These are phyloP conservation scores for Tuber umbilicatum DNA, from an alignment of 495 filamentous ascomycete species.

Conservation along the genomic window DNA sequence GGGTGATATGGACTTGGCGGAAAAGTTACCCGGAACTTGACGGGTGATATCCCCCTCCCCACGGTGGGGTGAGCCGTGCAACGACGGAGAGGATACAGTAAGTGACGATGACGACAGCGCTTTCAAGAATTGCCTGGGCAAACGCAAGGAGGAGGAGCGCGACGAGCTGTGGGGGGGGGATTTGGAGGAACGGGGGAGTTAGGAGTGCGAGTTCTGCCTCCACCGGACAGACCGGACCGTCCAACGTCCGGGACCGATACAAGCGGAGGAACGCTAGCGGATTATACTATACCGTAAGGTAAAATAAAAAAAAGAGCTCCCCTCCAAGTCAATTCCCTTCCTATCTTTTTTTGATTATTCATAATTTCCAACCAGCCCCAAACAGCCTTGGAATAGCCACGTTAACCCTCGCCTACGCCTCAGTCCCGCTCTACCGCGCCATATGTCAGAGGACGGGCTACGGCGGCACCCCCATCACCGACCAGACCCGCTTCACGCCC, in stretches of 20 bases:
- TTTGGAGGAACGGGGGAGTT: background rate
- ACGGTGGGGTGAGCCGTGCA: background rate
- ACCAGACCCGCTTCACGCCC: slow-evolving; percentile 59
- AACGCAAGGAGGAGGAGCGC: background rate
- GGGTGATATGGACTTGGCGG: background rate
- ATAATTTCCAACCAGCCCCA: slow-evolving; percentile 22
- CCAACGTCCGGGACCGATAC: slow-evolving; percentile 51
- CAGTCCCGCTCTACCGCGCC: slow-evolving; percentile 83
- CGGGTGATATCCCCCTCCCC: background rate
- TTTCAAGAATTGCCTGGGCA: background rate
- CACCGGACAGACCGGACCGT: background rate
- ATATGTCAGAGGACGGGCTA: slow-evolving; percentile 96
- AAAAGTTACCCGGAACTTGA: background rate
- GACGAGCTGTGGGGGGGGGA: background rate
- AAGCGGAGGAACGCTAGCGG: slow-evolving; percentile 55
- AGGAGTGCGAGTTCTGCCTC: background rate
- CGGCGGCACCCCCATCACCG: slow-evolving; percentile 85
- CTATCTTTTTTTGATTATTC: background rate
- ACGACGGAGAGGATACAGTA: background rate
- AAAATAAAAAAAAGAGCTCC: slow-evolving; percentile 6
- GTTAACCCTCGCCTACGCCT: slow-evolving; percentile 86
- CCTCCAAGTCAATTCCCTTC: background rate
- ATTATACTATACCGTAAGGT: slow-evolving; percentile 47
- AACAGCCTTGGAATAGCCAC: slow-evolving; percentile 57
- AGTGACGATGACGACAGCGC: background rate